Evolutionary conservation across 1,284 basidiomycete genomes (phyloP).

Genomic region (Microbotryum scabiosae): DNA sequence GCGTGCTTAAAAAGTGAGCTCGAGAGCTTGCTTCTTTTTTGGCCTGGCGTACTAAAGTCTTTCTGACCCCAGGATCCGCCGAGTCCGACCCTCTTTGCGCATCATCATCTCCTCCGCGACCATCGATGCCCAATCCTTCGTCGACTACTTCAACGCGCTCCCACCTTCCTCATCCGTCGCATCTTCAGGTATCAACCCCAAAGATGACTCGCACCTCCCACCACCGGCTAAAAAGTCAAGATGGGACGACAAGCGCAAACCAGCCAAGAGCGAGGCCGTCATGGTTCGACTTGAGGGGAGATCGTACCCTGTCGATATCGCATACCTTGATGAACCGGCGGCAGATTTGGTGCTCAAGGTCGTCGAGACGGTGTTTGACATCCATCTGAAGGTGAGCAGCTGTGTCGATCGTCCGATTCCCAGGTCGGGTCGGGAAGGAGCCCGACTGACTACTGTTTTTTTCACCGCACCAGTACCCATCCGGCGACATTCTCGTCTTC

Average conservation of each 20-base stretch:
- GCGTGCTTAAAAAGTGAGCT: constrained; percentile 45
- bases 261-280: constrained; percentile 26
- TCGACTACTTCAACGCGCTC: constrained; percentile 68
- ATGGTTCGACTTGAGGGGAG: constrained; percentile 40
- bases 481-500: constrained; percentile 46
- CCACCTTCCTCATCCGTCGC: constrained; percentile 2
- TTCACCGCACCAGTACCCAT: constrained; percentile 33
- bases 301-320: constrained; percentile 41
- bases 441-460: not conserved
- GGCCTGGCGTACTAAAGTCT: not conserved
- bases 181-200: constrained; percentile 24
- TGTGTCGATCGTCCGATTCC: no score
- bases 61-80: constrained; percentile 50
- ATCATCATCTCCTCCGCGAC: constrained; percentile 93
- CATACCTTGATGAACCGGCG: constrained; percentile 39
- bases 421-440: no score
- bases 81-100: constrained; percentile 77
- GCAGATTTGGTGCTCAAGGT: constrained; percentile 39
- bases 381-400: constrained; percentile 52
- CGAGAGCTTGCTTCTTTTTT: not conserved
- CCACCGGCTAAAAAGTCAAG: constrained; percentile 11
- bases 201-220: constrained; percentile 38
- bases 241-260: constrained; percentile 20
- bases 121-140: constrained; percentile 77
- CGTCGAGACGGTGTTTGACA: constrained; percentile 40